These are phyloP conservation scores for Collybia sp. DNA, from an alignment of 768 basidiomycete species.

Conservation along the genomic window DNA sequence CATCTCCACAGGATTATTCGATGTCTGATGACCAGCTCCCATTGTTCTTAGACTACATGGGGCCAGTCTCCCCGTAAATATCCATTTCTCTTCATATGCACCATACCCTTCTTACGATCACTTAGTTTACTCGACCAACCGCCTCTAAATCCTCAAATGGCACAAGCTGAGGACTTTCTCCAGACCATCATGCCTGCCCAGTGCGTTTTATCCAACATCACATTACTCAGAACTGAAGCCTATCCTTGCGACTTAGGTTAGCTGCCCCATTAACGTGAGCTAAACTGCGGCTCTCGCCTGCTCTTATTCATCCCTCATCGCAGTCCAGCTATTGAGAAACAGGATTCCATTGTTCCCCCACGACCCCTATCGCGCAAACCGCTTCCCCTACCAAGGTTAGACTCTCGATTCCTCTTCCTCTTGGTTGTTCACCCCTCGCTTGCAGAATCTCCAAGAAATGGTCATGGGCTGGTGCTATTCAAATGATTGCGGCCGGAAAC, in stretches of 20 bases:
- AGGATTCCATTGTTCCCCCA: background rate
- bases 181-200: conserved; percentile 12
- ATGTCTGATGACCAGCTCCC: background rate
- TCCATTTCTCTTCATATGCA: background rate
- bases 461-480: conserved; percentile 61
- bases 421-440: conserved; percentile 3
- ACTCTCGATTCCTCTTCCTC: background rate
- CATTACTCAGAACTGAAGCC: background rate
- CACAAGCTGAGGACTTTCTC: conserved; percentile 9
- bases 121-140: background rate
- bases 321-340: conserved; percentile 1
- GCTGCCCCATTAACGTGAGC: conserved; percentile 29
- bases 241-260: conserved; percentile 17
- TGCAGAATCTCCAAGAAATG: conserved; percentile 54
- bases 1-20: conserved; percentile 4
- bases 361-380: conserved; percentile 4
- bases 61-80: background rate
- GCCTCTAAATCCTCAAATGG: conserved; percentile 1
- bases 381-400: conserved; percentile 16
- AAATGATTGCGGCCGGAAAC: conserved; percentile 29
- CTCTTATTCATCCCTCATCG: background rate
- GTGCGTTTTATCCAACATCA: conserved; percentile 6
- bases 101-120: background rate
- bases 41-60: background rate
- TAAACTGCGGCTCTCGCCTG: too few relatives aligned